phyloP scores from a whole-genome alignment of 306 rosid species.

The Ormosia semicastrata region DNA sequence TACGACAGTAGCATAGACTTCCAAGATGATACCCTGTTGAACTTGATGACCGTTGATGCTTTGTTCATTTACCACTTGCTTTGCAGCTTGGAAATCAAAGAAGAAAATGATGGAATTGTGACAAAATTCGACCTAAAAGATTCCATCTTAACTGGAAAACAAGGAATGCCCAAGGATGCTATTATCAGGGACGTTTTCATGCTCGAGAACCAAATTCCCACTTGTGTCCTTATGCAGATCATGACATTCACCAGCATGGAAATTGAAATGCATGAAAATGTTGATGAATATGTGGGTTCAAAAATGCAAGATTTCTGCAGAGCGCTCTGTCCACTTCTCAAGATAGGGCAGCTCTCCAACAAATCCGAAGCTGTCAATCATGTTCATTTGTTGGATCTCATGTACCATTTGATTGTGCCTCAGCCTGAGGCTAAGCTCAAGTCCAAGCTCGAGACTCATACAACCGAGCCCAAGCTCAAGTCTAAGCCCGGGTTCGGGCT shows the following conservation, averaged over 20 bases:
- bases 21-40: background rate
- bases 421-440: no score
- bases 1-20: background rate
- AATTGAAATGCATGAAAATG: no score
- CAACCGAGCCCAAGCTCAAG: no score
- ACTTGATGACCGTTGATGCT: background rate
- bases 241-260: no score
- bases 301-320: background rate
- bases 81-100: no score
- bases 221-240: background rate
- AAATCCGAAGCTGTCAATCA: background rate
- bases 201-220: slow-evolving; percentile 25
- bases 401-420: slow-evolving; percentile 24
- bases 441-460: no score
- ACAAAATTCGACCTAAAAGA: no score
- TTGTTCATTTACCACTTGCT: background rate
- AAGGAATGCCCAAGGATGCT: no score
- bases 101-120: no score
- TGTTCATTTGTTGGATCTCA: slow-evolving; percentile 32
- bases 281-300: background rate
- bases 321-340: background rate
- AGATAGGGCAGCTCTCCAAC: background rate
- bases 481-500: no score
- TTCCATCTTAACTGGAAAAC: no score
- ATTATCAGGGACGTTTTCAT: slow-evolving; percentile 4